These are phyloP conservation scores for Alnus rubra DNA, from an alignment of 306 rosid species.

Conservation along the genomic window DNA sequence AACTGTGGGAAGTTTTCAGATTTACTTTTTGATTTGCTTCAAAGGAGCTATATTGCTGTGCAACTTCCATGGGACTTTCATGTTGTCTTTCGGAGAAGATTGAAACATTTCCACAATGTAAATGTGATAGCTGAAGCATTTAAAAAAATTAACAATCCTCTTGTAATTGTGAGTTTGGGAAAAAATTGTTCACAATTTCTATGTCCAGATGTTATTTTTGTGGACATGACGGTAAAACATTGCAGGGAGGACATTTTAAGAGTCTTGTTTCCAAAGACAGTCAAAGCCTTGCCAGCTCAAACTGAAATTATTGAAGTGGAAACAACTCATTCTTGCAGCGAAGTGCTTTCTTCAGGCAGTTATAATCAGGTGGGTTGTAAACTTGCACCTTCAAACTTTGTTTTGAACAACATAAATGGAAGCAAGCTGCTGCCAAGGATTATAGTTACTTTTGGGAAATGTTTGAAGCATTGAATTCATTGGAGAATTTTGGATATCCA, in stretches of 20 bases:
- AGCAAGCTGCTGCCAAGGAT: neutral
- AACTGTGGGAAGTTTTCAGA: constrained; percentile 29
- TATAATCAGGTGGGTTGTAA: neutral
- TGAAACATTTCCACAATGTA: constrained; percentile 5
- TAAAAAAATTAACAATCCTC: constrained; percentile 42
- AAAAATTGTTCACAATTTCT: constrained; percentile 6
- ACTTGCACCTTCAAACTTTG: constrained; percentile 5
- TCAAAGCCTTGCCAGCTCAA: constrained; percentile 7
- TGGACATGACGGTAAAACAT: constrained; percentile 34
- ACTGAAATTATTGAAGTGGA: constrained; percentile 6
- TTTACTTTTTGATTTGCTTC: constrained; percentile 29
- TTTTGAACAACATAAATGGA: neutral
- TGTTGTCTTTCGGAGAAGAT: constrained; percentile 26
- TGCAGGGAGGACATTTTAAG: constrained; percentile 24
- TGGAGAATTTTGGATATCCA: neutral
- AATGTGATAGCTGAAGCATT: constrained; percentile 49
- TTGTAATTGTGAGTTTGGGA: constrained; percentile 44
- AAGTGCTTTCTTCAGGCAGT: constrained; percentile 14
- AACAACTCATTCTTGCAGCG: constrained; percentile 8
- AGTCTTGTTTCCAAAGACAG: constrained; percentile 32
- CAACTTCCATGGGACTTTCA: constrained; percentile 41
- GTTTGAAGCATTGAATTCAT: constrained; percentile 6
- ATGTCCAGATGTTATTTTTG: constrained; percentile 38
- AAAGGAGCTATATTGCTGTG: constrained; percentile 14
- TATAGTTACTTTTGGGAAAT: constrained; percentile 26